These are phyloP conservation scores for Cyathus striatus DNA, from an alignment of 768 basidiomycete species.

Conservation along the genomic window DNA sequence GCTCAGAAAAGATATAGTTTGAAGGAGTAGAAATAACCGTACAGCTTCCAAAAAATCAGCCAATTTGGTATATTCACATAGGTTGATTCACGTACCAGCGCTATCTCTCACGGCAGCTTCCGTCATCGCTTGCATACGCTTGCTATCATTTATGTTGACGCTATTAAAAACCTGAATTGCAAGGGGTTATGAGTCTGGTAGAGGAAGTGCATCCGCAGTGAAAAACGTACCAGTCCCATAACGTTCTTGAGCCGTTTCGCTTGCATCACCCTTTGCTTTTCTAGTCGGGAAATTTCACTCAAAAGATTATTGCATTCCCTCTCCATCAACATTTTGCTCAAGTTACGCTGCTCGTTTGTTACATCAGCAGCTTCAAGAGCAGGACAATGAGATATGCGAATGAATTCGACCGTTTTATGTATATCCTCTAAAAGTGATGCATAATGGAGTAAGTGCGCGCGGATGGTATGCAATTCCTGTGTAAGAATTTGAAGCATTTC, in stretches of 20 bases:
- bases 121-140: conserved; percentile 46
- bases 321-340: conserved; percentile 28
- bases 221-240: conserved; percentile 38
- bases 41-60: neutral
- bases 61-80: conserved; percentile 11
- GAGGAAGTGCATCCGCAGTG: neutral
- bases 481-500: conserved; percentile 43
- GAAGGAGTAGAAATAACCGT: neutral
- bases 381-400: conserved; percentile 45
- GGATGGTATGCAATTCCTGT: conserved; percentile 50
- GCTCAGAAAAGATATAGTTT: neutral
- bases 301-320: conserved; percentile 46
- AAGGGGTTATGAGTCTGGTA: neutral
- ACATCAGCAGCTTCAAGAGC: conserved; percentile 39
- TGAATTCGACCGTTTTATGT: conserved; percentile 44
- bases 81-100: conserved; percentile 27
- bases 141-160: conserved; percentile 54
- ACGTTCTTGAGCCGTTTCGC: conserved; percentile 47
- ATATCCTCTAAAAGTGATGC: conserved; percentile 51
- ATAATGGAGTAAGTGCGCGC: conserved; percentile 58
- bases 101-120: conserved; percentile 46
- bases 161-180: conserved; percentile 48
- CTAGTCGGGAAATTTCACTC: conserved; percentile 44
- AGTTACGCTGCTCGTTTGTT: conserved; percentile 17
- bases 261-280: conserved; percentile 34